These are phyloP conservation scores for Cytospora mali DNA, from an alignment of 2,329 filamentous ascomycete species.

Conservation along the genomic window DNA sequence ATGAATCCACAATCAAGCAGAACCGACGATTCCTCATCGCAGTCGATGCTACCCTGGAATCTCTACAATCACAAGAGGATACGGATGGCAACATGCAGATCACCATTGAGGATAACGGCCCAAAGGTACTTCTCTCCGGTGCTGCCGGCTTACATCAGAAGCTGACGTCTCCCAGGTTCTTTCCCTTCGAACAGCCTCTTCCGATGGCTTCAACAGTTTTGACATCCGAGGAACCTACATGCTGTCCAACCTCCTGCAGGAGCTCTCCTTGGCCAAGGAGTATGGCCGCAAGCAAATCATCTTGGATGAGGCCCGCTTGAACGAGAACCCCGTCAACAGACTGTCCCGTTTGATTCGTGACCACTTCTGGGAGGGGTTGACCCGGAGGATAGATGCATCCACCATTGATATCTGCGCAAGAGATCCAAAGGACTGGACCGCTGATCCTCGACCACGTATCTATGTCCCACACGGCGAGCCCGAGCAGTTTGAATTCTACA, in stretches of 20 bases:
- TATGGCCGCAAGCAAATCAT: conserved; percentile 88
- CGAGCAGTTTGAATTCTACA: conserved; percentile 89
- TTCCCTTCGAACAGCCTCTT: conserved; percentile 80
- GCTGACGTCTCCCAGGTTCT: conserved; percentile 60
- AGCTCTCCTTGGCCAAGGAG: conserved; percentile 89
- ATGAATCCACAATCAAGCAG: conserved; percentile 69
- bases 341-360: conserved; percentile 84
- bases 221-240: conserved; percentile 96
- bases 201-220: conserved; percentile 82
- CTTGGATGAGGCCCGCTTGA: conserved; percentile 86
- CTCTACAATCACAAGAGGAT: conserved; percentile 82
- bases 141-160: neutral
- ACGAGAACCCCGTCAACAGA: conserved; percentile 92
- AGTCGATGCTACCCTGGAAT: conserved; percentile 80
- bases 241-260: conserved; percentile 94
- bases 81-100: conserved; percentile 96
- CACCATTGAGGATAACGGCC: conserved; percentile 92
- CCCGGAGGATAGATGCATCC: conserved; percentile 84
- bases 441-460: conserved; percentile 84
- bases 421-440: conserved; percentile 96
- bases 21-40: conserved; percentile 80
- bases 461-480: conserved; percentile 85
- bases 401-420: conserved; percentile 83
- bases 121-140: conserved; percentile 64
- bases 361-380: conserved; percentile 91